A percentile compares a stretch with the other conserved stretches of the same genome.
These are phyloP conservation scores for Diplodia seriata DNA, from an alignment of 2,329 filamentous ascomycete genomes.

Conservation along the genomic window DNA sequence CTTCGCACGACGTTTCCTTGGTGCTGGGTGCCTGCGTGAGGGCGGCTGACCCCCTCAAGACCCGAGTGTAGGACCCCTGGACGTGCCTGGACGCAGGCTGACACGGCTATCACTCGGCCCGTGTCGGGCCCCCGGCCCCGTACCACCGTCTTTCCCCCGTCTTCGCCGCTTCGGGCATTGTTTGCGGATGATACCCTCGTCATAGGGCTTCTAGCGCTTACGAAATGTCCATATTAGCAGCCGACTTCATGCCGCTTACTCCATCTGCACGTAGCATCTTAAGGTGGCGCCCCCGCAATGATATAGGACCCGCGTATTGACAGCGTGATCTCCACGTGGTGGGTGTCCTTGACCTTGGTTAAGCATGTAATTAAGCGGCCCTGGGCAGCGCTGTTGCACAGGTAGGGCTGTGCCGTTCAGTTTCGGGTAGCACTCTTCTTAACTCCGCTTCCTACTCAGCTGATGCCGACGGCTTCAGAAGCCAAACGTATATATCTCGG, in stretches of 20 bases:
- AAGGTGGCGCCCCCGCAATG: background rate
- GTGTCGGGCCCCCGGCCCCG: background rate
- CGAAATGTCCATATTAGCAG: background rate
- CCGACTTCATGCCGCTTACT: background rate
- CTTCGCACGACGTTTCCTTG: background rate
- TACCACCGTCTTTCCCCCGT: background rate
- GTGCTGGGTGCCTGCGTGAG: background rate
- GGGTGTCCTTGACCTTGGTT: background rate
- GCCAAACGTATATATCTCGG: background rate
- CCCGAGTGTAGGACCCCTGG: background rate
- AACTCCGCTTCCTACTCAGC: background rate
- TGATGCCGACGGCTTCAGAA: background rate
- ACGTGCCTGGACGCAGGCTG: background rate
- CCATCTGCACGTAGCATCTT: background rate
- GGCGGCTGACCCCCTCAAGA: background rate
- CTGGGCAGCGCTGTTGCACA: background rate
- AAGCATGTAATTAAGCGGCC: background rate
- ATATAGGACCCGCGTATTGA: background rate
- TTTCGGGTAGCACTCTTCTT: background rate
- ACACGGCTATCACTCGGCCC: background rate
- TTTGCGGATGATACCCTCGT: background rate
- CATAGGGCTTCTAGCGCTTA: background rate
- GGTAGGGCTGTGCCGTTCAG: background rate
- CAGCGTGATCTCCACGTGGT: background rate
- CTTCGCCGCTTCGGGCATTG: background rate